These are phyloP conservation scores for Nemania abortiva DNA, from an alignment of 2,329 filamentous ascomycete genomes.

Conservation along the genomic window DNA sequence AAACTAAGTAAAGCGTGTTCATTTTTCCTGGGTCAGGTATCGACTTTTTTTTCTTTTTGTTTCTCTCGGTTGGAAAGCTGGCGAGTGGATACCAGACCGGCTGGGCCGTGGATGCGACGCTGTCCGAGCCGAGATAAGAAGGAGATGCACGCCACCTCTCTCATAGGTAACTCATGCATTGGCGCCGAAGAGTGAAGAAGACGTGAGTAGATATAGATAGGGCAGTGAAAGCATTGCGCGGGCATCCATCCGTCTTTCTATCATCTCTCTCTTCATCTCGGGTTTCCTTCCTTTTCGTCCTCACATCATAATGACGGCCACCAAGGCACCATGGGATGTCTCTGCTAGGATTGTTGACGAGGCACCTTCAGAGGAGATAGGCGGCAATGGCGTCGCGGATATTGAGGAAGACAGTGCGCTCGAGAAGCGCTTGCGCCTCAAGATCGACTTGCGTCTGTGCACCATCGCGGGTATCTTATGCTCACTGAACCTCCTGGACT, in stretches of 20 bases:
- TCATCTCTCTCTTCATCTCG: not conserved
- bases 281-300: slow-evolving; percentile 3
- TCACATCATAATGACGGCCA: slow-evolving; percentile 18
- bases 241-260: not conserved
- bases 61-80: not conserved
- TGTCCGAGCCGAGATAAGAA: slow-evolving; percentile 22
- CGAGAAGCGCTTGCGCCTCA: slow-evolving; percentile 61
- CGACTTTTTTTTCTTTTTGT: slow-evolving; percentile 5
- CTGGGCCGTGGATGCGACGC: slow-evolving; percentile 19
- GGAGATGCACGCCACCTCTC: slow-evolving; percentile 8
- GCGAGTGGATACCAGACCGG: slow-evolving; percentile 25
- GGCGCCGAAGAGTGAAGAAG: not conserved
- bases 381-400: slow-evolving; percentile 16
- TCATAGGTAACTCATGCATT: not conserved
- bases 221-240: not conserved
- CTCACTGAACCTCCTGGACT: slow-evolving; percentile 76
- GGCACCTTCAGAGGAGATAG: slow-evolving; percentile 22
- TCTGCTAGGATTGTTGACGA: slow-evolving; percentile 37
- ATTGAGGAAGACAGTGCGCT: slow-evolving; percentile 35
- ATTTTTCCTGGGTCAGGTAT: not conserved
- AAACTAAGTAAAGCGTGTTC: not conserved
- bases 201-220: not conserved
- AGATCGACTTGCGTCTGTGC: slow-evolving; percentile 76
- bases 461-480: slow-evolving; percentile 78
- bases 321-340: slow-evolving; percentile 28